phyloP scores from a whole-genome alignment of 2,329 filamentous ascomycete species.

The Colletotrichum sp. region DNA sequence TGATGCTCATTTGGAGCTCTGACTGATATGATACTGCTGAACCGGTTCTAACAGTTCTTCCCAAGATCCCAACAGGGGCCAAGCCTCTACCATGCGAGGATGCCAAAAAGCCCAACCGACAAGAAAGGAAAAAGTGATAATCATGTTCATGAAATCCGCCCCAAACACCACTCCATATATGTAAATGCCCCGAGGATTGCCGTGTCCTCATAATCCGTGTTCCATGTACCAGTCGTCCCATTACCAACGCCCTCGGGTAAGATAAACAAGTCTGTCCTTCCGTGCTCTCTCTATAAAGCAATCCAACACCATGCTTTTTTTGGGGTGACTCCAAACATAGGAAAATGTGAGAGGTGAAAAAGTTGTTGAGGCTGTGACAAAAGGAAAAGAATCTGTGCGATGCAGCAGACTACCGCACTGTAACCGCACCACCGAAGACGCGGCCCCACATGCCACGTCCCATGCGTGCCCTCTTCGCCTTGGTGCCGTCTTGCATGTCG shows the following conservation, averaged over 20 bases:
- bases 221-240: constrained; percentile 15
- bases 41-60: background rate
- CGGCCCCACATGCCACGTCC: constrained; percentile 57
- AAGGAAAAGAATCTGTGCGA: background rate
- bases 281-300: constrained; percentile 12
- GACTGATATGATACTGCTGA: constrained; percentile 1
- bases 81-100: background rate
- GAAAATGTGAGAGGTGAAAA: constrained; percentile 15
- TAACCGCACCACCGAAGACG: constrained; percentile 52
- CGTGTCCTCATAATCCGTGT: constrained; percentile 13
- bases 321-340: constrained; percentile 5
- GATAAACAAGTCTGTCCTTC: constrained; percentile 4
- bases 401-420: constrained; percentile 36
- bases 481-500: constrained; percentile 51
- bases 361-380: background rate
- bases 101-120: background rate
- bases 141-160: constrained; percentile 14
- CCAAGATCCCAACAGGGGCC: background rate
- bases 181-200: constrained; percentile 19
- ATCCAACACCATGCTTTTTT: constrained; percentile 23
- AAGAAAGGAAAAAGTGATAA: background rate
- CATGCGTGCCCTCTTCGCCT: constrained; percentile 53
- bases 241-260: constrained; percentile 19
- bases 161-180: constrained; percentile 18
- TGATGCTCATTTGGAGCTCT: background rate